Evolutionary conservation across 2,329 filamentous ascomycete species (phyloP), one percentile per base, ranked within the genome.

Genomic region (Paradendryphiella salina): DNA sequence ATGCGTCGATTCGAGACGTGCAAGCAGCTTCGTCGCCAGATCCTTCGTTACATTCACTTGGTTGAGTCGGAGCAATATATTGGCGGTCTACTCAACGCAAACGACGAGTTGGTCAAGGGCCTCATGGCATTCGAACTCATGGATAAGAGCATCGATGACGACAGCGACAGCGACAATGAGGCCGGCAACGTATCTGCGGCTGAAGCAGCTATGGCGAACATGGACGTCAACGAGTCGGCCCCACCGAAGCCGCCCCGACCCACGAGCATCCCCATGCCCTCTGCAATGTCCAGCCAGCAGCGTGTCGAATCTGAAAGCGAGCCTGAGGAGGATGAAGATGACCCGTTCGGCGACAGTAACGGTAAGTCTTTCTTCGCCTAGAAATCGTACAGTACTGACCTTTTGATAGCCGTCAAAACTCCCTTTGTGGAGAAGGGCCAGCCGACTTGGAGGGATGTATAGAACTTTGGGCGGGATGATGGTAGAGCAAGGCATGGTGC

Each of bases 91-190:
- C 85, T 99, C 14, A 90, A 94, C 65, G 92, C 93, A 58, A 97
- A 99, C 65, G 94, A 99, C 65, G 89, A 96, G 73, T 85, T 99
- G n/a, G 89, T 97, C 33, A 87, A 87, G 55, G 90, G 92, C 1
- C 80, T 99, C 50, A 96, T 96, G 84, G 89, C 91, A 0, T 99
- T 91, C 67, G 93, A 97, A 74, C 89, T 96, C 63, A 83, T 97
- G 57, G 93, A 99, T 69, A 85, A 87, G 54, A 91, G 89, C 39
- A 88, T 93, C 57, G 88, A 90, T 59, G 83, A 86, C 56, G 84
- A 87, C 61, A 85, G 83, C 52, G 83, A 86, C 63, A 85, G 82
- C 55, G 84, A 86, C 43, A 75, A 75, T 11, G 79, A 80, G 57
- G 51, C 57, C 8, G 43, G 40, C 13, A 51, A 50, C 7, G 38